phyloP scores from a whole-genome alignment of 371 early-diverging fungal genomes.

The Mycotypha africana region DNA sequence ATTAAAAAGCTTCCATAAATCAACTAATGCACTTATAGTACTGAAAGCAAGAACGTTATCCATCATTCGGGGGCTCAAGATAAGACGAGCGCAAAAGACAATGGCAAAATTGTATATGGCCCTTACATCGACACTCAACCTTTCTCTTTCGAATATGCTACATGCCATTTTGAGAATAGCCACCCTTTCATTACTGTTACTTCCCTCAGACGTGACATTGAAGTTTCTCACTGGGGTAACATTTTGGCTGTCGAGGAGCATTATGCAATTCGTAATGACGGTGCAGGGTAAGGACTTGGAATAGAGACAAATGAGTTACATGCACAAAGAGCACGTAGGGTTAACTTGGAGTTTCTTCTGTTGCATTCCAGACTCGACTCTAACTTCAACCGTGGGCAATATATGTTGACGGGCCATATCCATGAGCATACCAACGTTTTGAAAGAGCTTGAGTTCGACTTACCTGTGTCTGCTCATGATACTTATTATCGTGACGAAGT shows the following conservation, averaged over 20 bases:
- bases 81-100: constrained; percentile 21
- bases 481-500: constrained; percentile 90
- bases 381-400: constrained; percentile 73
- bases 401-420: constrained; percentile 38
- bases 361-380: constrained; percentile 59
- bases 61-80: constrained; percentile 34
- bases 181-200: constrained; percentile 64
- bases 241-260: constrained; percentile 83
- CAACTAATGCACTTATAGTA: constrained; percentile 14
- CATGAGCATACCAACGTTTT: constrained; percentile 59
- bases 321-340: too few relatives aligned
- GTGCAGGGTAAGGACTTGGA: constrained; percentile 60
- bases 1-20: too few relatives aligned
- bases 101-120: constrained; percentile 70
- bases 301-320: background rate
- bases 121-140: constrained; percentile 55
- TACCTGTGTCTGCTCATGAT: constrained; percentile 68
- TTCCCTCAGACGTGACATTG: constrained; percentile 63
- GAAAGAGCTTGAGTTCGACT: constrained; percentile 41
- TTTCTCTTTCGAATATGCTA: constrained; percentile 42
- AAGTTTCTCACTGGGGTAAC: constrained; percentile 84
- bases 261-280: constrained; percentile 74
- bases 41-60: constrained; percentile 32
- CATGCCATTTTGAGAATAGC: constrained; percentile 59
- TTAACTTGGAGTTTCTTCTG: background rate